Base-by-base conservation (phyloP, 1,284 basidiomycete genomes). In the Leccinum angustisporum region DNA sequence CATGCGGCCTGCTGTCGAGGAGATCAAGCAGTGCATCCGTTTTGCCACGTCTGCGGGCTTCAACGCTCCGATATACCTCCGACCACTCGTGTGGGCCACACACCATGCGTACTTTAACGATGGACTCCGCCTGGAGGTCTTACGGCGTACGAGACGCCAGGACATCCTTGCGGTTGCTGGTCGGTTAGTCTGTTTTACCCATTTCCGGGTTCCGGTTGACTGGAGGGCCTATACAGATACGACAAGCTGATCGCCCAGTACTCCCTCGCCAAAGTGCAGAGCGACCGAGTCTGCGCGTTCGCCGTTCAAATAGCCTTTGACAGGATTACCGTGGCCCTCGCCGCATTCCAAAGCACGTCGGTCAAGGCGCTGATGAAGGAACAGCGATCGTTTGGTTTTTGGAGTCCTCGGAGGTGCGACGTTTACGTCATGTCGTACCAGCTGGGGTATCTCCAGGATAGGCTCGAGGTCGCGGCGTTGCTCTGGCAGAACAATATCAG, bases 331-430 rank as follows among this genome's bases (percentile, higher is more conserved):
- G 76, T 82, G 0, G 83, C 86, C 7, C 79, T 95, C 0, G 90
- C 90, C 0, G 80, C 86, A 2, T 90, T 87, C 70, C 89, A 92
- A 70, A 87, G 85, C 57, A 81, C 86, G 0, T 87, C 88, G 2
- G 83, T 91, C 30, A 85, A 87, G 69, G 82, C 82, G 1, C 79
- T 91, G 9, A 77, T 91, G 57, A 92, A 91, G 70, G 90, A 94
- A 70, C 84, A 88, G 63, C 85, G 87, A 16, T 92, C 91, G 0
- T 94, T 94, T 65, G 93, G 93, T 0, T 91, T 86, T 66, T 95
- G 91, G 89, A 92, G 90, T 72, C 91, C 93, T 18, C 83, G 92
- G 13, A 81, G 92, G 46, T 95, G 92, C 66, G 93, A 93, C 66
- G 91, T 93, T 14, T 94, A 93, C 65, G 80, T 95, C 14, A 86